Percentiles rank a stretch among this genome's conserved stretches.
Evolutionary conservation across 257 asterid genomes (phyloP).

Genomic region (Primulina tabacum): DNA sequence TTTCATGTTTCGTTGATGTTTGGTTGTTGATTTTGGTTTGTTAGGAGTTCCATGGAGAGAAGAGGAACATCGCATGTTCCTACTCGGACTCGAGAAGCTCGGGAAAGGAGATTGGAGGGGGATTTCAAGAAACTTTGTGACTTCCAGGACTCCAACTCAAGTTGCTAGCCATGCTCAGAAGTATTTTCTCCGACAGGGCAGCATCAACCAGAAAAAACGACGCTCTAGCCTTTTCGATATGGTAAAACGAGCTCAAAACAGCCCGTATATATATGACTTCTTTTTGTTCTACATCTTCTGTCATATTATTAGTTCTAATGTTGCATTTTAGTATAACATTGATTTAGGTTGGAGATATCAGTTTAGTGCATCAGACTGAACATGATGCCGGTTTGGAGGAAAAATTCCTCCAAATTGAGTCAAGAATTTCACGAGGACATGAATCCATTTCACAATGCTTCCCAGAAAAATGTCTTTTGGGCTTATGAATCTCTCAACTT

Average conservation of each 20-base stretch:
- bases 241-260: slow-evolving; percentile 35
- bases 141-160: slow-evolving; percentile 75
- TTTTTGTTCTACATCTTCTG: neutral
- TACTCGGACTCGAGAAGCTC: slow-evolving; percentile 55
- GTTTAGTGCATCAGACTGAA: neutral
- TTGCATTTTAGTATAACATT: neutral
- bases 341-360: slow-evolving; percentile 14
- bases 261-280: too few relatives aligned
- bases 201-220: slow-evolving; percentile 44
- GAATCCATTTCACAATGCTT: slow-evolving; percentile 1
- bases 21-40: neutral
- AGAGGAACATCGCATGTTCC: slow-evolving; percentile 65
- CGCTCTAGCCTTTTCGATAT: slow-evolving; percentile 82
- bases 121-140: slow-evolving; percentile 69
- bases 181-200: slow-evolving; percentile 58
- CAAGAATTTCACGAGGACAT: neutral
- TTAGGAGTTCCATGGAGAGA: slow-evolving; percentile 86
- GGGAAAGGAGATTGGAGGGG: slow-evolving; percentile 95
- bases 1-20: neutral
- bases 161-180: slow-evolving; percentile 90
- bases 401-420: neutral
- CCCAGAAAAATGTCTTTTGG: slow-evolving; percentile 20
- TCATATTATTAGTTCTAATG: neutral
- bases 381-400: slow-evolving; percentile 12
- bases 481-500: slow-evolving; percentile 16